A percentile compares a stretch with the other conserved stretches of the same genome.
phyloP scores from a whole-genome alignment of 228 moss, liverwort and hornwort genomes.

The Sphagnum fallax region DNA sequence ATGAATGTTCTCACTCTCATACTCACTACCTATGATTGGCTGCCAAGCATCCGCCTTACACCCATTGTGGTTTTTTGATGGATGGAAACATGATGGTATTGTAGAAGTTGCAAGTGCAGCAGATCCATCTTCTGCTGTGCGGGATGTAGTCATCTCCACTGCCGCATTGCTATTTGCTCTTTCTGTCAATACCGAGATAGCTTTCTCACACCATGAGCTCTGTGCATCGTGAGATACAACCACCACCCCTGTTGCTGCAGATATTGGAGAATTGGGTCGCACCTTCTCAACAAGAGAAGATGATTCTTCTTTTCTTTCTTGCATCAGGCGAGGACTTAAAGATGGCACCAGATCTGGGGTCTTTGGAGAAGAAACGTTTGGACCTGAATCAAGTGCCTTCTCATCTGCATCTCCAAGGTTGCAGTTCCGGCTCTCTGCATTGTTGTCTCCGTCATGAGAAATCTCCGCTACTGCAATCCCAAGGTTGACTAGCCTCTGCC shows the following conservation, averaged over 20 bases:
- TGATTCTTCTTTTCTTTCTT: slow-evolving; percentile 15
- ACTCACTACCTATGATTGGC: slow-evolving; percentile 24
- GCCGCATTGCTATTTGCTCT: slow-evolving; percentile 17
- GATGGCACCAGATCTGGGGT: slow-evolving; percentile 19
- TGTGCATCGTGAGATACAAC: slow-evolving; percentile 1
- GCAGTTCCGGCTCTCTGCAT: slow-evolving; percentile 10
- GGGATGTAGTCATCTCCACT: slow-evolving; percentile 8
- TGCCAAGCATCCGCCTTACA: slow-evolving; percentile 40
- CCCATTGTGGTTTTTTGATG: slow-evolving; percentile 20
- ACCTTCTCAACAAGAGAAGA: slow-evolving; percentile 7
- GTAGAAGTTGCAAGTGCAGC: slow-evolving; percentile 22
- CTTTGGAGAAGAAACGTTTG: slow-evolving; percentile 10
- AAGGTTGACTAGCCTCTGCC: slow-evolving; percentile 63
- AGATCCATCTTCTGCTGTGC: slow-evolving; percentile 10
- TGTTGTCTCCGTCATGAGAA: slow-evolving; percentile 49
- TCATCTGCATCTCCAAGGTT: slow-evolving; percentile 35
- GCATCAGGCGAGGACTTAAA: slow-evolving; percentile 9
- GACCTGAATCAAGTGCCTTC: slow-evolving; percentile 6
- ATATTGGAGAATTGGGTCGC: slow-evolving; percentile 12
- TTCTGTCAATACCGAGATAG: slow-evolving; percentile 4
- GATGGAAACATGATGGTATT: slow-evolving; percentile 7
- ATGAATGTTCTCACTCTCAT: slow-evolving; percentile 11
- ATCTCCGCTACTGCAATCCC: slow-evolving; percentile 73
- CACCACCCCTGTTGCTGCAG: slow-evolving; percentile 8
- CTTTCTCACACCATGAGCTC: slow-evolving; percentile 11